phyloP scores from a whole-genome alignment of 2,329 filamentous ascomycete species.

The Ophiostoma sp. region DNA sequence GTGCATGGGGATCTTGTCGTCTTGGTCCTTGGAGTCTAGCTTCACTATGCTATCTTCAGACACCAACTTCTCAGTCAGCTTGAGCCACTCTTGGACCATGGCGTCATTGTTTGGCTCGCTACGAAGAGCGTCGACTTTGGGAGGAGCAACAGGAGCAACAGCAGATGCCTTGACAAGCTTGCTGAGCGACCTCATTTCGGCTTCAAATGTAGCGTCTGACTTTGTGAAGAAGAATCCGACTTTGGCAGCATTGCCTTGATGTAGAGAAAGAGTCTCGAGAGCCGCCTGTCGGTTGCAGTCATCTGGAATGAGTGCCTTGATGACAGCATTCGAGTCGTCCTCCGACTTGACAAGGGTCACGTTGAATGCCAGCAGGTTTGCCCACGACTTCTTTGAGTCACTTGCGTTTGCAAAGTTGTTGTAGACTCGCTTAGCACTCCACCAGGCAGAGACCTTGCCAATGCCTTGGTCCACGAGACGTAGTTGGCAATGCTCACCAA shows the following conservation, averaged over 20 bases:
- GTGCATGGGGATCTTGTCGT: background rate
- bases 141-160: background rate
- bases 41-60: background rate
- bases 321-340: constrained; percentile 3
- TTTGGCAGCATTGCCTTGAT: constrained; percentile 19
- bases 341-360: constrained; percentile 17
- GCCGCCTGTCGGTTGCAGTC: constrained; percentile 8
- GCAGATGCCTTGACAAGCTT: constrained; percentile 20
- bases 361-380: constrained; percentile 23
- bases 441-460: constrained; percentile 20
- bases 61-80: background rate
- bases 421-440: constrained; percentile 21
- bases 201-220: constrained; percentile 25
- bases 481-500: constrained; percentile 24
- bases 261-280: constrained; percentile 16
- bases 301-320: constrained; percentile 21
- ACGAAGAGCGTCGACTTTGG: background rate
- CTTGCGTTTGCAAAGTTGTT: constrained; percentile 23
- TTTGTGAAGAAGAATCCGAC: constrained; percentile 24
- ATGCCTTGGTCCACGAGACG: constrained; percentile 17
- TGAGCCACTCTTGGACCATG: constrained; percentile 12
- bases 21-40: background rate
- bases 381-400: constrained; percentile 17
- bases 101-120: background rate
- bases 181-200: constrained; percentile 24